phyloP scores from a whole-genome alignment of 345 rosid genomes.

The Boechera retrofracta region DNA sequence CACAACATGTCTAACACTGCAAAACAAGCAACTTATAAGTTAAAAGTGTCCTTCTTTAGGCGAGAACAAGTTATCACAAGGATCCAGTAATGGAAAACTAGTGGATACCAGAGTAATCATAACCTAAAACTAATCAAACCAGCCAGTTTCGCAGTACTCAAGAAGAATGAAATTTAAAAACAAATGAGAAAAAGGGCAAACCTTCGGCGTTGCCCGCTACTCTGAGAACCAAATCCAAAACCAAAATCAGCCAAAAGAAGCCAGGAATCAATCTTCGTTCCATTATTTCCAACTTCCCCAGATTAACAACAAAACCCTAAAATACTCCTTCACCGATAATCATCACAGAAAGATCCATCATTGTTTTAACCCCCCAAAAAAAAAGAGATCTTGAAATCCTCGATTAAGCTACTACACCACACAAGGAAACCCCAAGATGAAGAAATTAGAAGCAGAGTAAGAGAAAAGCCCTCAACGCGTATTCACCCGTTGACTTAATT shows the following conservation, averaged over 20 bases:
- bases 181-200: slow-evolving; percentile 28
- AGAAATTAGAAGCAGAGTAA: not conserved
- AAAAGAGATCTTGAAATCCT: slow-evolving; percentile 25
- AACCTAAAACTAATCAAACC: not conserved
- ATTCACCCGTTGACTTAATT: slow-evolving; percentile 46
- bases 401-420: slow-evolving; percentile 32
- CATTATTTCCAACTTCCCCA: slow-evolving; percentile 12
- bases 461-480: slow-evolving; percentile 37
- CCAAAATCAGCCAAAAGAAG: slow-evolving; percentile 53
- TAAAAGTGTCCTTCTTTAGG: not conserved
- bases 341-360: slow-evolving; percentile 39
- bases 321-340: slow-evolving; percentile 16
- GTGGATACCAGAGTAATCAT: not conserved
- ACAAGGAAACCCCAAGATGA: slow-evolving; percentile 12
- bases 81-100: slow-evolving; percentile 5
- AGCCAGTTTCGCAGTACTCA: not conserved
- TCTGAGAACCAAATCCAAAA: slow-evolving; percentile 53
- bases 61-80: not conserved
- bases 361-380: not conserved
- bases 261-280: slow-evolving; percentile 48
- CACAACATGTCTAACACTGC: not conserved
- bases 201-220: slow-evolving; percentile 80
- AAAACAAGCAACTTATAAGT: not conserved
- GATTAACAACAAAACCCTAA: slow-evolving; percentile 37
- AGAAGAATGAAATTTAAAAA: not conserved